These are phyloP conservation scores for Boletus subparvulus DNA, from an alignment of 768 basidiomycete genomes.

Conservation along the genomic window DNA sequence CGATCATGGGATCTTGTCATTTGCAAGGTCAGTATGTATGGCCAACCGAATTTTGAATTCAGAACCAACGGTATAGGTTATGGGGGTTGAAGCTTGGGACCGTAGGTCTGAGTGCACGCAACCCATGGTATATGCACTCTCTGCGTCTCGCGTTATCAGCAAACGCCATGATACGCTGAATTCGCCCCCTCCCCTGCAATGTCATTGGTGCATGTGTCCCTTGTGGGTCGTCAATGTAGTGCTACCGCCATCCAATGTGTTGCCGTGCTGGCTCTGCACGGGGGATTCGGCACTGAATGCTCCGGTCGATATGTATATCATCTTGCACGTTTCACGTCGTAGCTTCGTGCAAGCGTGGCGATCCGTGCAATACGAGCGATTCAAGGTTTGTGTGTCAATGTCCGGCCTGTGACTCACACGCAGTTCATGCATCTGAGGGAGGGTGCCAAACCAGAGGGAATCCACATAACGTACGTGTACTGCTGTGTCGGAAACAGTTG, in stretches of 20 bases:
- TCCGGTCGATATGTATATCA: not conserved
- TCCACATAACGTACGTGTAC: too few species aligned
- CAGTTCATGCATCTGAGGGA: not conserved
- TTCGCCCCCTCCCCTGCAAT: not conserved
- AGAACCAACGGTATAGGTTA: not conserved
- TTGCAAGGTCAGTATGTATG: slow-evolving; percentile 1
- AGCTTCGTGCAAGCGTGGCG: slow-evolving; percentile 1
- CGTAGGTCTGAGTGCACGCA: not conserved
- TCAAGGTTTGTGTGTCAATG: not conserved
- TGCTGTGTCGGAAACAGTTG: not conserved
- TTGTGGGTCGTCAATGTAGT: not conserved
- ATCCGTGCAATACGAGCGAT: not conserved
- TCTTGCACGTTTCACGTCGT: slow-evolving; percentile 1
- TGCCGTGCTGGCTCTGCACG: not conserved
- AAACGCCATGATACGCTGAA: not conserved
- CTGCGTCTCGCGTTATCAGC: not conserved
- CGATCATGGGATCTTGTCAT: not conserved
- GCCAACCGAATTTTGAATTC: slow-evolving; percentile 11
- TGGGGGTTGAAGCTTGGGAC: not conserved
- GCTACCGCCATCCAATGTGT: not conserved
- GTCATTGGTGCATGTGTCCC: not conserved
- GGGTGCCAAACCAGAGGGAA: not conserved
- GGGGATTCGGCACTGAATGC: not conserved
- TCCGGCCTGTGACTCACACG: not conserved
- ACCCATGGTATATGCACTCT: not conserved